Percentiles rank a stretch among this genome's conserved stretches.
phyloP scores from a whole-genome alignment of 2,329 filamentous ascomycete genomes.

The Scedosporium aurantiacum region DNA sequence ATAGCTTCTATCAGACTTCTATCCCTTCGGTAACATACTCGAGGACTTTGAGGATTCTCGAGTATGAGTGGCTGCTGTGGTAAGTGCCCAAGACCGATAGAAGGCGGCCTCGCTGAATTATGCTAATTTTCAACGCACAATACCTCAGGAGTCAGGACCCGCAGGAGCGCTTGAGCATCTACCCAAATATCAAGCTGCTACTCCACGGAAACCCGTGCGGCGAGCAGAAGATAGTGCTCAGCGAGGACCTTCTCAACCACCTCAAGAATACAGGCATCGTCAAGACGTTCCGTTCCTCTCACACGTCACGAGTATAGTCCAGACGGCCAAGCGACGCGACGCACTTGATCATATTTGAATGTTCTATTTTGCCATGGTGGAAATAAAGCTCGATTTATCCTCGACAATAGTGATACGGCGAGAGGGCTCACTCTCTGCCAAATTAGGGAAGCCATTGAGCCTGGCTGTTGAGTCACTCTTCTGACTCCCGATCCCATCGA shows the following conservation, averaged over 20 bases:
- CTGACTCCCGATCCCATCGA: background rate
- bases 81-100: background rate
- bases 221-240: background rate
- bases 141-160: background rate
- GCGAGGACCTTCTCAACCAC: background rate
- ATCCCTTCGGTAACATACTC: slow-evolving; percentile 10
- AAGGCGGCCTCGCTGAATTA: no score
- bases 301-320: background rate
- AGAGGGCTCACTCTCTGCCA: background rate
- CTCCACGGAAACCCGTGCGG: background rate
- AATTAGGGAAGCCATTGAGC: background rate
- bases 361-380: background rate
- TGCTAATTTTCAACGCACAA: no score
- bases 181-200: background rate
- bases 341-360: background rate
- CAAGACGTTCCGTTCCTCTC: background rate
- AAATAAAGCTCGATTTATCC: background rate
- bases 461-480: background rate
- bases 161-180: background rate
- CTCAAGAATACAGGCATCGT: background rate
- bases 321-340: background rate
- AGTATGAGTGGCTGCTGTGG: background rate
- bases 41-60: background rate
- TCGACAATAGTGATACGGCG: background rate
- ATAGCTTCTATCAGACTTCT: slow-evolving; percentile 11